phyloP scores from a whole-genome alignment of 139 green algal genomes.

The Nannochloris sp. region DNA sequence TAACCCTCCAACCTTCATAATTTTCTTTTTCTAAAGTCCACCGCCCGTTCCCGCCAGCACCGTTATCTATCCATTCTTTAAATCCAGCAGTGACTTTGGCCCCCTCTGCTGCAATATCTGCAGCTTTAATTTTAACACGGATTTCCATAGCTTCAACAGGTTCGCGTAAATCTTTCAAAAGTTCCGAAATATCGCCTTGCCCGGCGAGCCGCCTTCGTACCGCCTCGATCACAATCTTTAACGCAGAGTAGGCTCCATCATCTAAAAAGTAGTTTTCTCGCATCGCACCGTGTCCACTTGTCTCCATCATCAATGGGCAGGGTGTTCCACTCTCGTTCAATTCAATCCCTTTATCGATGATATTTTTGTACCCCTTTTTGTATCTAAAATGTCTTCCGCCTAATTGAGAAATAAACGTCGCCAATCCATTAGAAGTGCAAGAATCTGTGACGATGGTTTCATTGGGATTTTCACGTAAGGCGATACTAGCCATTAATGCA shows the following conservation, averaged over 20 bases:
- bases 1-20: conserved; percentile 79
- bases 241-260: conserved; percentile 83
- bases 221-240: conserved; percentile 85
- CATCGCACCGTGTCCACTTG: conserved; percentile 79
- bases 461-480: conserved; percentile 78
- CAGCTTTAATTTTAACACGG: conserved; percentile 30
- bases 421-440: conserved; percentile 85
- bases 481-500: conserved; percentile 73
- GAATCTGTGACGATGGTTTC: conserved; percentile 92
- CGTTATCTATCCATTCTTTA: conserved; percentile 39
- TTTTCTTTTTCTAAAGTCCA: conserved; percentile 74
- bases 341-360: conserved; percentile 86
- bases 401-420: conserved; percentile 72
- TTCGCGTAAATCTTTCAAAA: conserved; percentile 71
- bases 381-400: conserved; percentile 78
- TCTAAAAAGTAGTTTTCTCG: conserved; percentile 92
- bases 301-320: conserved; percentile 95
- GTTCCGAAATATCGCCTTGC: conserved; percentile 42
- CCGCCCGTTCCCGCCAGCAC: conserved; percentile 20
- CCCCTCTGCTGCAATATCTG: conserved; percentile 54
- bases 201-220: conserved; percentile 49
- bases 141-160: conserved; percentile 63
- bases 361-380: conserved; percentile 94
- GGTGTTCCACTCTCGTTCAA: conserved; percentile 69
- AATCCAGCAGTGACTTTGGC: conserved; percentile 45